Evolutionary conservation across 768 basidiomycete species (phyloP).

Genomic region (Grammothele lineata): DNA sequence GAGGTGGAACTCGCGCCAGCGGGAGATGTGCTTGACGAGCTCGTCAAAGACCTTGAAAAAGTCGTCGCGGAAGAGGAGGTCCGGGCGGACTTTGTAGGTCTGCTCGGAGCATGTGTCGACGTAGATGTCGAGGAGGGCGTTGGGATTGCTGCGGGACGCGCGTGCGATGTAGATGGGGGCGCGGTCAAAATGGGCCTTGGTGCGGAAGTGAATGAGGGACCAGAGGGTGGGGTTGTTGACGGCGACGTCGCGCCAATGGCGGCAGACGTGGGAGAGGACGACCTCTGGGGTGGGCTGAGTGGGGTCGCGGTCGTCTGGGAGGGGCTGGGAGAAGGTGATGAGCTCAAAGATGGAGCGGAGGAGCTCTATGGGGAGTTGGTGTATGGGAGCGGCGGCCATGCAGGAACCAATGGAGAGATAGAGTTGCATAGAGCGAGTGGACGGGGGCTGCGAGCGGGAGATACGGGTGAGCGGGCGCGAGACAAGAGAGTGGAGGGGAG

Average conservation of each 20-base stretch:
- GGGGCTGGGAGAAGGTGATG: slow-evolving; percentile 39
- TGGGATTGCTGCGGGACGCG: neutral
- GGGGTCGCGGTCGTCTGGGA: slow-evolving; percentile 40
- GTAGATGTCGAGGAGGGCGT: slow-evolving; percentile 43
- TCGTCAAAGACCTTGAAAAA: slow-evolving; percentile 36
- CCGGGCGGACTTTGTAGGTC: slow-evolving; percentile 47
- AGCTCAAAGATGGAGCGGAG: slow-evolving; percentile 42
- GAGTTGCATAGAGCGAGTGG: neutral
- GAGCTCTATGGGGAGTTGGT: slow-evolving; percentile 30
- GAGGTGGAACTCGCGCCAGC: slow-evolving; percentile 58
- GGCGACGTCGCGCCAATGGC: slow-evolving; percentile 52
- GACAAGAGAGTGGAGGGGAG: neutral
- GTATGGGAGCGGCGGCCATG: slow-evolving; percentile 24
- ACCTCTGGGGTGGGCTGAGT: slow-evolving; percentile 48
- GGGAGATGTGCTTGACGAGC: slow-evolving; percentile 38
- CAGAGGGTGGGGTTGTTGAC: slow-evolving; percentile 45
- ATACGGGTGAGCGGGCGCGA: neutral
- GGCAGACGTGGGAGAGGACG: slow-evolving; percentile 54
- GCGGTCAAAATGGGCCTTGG: slow-evolving; percentile 44
- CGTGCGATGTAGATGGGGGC: slow-evolving; percentile 43
- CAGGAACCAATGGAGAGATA: neutral
- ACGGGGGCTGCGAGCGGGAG: neutral
- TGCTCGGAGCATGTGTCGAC: slow-evolving; percentile 50
- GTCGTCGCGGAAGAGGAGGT: slow-evolving; percentile 48
- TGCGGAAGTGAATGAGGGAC: slow-evolving; percentile 53